A percentile compares a stretch with the other conserved stretches of the same genome.
These are phyloP conservation scores for Stachybotrys echinatus DNA, from an alignment of 2,329 filamentous ascomycete species.

Conservation along the genomic window DNA sequence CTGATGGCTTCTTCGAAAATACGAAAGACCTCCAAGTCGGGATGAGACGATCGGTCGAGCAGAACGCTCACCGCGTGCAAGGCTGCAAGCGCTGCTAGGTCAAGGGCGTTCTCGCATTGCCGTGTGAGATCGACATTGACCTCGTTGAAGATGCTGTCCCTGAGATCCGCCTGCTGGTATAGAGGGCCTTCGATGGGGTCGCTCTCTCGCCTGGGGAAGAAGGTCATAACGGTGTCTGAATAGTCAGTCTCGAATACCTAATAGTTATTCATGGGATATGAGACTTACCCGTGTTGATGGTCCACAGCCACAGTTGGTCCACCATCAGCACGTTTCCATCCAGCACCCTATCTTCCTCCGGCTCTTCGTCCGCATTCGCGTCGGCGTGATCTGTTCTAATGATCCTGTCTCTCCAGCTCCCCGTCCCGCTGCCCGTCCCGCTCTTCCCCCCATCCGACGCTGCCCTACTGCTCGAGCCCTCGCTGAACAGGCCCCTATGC, in stretches of 20 bases:
- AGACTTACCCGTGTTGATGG: conserved; percentile 44
- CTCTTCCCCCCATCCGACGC: conserved; percentile 14
- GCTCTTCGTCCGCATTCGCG: conserved; percentile 8
- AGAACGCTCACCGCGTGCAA: conserved; percentile 58
- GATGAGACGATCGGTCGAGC: conserved; percentile 53
- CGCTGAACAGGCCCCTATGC: conserved; percentile 17
- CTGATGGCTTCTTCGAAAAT: conserved; percentile 64
- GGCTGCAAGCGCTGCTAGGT: conserved; percentile 57
- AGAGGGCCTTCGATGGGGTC: conserved; percentile 48
- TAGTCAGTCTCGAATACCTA: conserved; percentile 4
- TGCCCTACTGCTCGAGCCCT: conserved; percentile 21
- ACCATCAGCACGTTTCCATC: conserved; percentile 61
- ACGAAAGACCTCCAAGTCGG: conserved; percentile 57
- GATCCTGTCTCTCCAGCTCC: conserved; percentile 20
- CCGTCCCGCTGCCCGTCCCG: conserved; percentile 17
- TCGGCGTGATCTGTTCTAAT: conserved; percentile 9
- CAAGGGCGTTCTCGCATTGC: conserved; percentile 55
- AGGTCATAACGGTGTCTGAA: conserved; percentile 45
- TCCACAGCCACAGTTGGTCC: conserved; percentile 61
- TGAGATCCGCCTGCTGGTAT: conserved; percentile 55
- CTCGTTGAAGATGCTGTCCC: conserved; percentile 61
- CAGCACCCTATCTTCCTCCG: conserved; percentile 32
- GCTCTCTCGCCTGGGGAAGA: conserved; percentile 51
- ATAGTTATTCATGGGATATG: too few species aligned
- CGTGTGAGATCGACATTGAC: conserved; percentile 59